Evolutionary conservation across 2,329 filamentous ascomycete species (phyloP).

Genomic region (Curvularia spicifera): DNA sequence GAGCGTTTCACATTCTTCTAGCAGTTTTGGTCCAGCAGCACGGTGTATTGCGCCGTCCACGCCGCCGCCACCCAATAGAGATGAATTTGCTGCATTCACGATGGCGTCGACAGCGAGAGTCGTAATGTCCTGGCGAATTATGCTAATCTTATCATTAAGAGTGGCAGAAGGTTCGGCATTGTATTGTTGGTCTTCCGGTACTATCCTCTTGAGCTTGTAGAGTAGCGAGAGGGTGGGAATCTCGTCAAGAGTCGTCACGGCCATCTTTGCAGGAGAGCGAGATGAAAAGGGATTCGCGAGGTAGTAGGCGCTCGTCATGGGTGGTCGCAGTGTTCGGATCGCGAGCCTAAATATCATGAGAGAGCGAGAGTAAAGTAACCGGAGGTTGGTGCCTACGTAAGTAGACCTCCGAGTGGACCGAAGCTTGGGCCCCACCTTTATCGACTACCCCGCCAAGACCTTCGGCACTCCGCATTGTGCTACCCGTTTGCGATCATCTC

Average conservation of each 20-base stretch:
- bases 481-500: neutral
- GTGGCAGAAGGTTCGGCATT: constrained; percentile 26
- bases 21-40: constrained; percentile 74
- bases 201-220: constrained; percentile 66
- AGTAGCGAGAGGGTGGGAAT: constrained; percentile 70
- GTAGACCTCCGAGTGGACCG: constrained; percentile 3
- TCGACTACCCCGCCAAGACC: constrained; percentile 7
- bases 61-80: constrained; percentile 84
- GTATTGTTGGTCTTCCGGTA: constrained; percentile 25
- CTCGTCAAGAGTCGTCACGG: constrained; percentile 53
- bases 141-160: constrained; percentile 71
- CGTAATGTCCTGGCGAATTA: constrained; percentile 82
- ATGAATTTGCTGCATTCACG: constrained; percentile 88
- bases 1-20: constrained; percentile 73
- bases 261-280: constrained; percentile 10
- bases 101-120: constrained; percentile 78
- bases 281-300: constrained; percentile 26
- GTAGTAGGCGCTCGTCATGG: constrained; percentile 35
- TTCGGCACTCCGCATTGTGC: neutral
- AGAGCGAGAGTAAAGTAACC: neutral
- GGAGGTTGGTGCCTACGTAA: neutral
- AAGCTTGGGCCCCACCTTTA: constrained; percentile 13
- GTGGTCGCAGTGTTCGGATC: neutral
- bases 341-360: constrained; percentile 3
- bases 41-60: constrained; percentile 79